phyloP scores from a whole-genome alignment of 2,329 filamentous ascomycete genomes.

The Aureobasidium namibiae region DNA sequence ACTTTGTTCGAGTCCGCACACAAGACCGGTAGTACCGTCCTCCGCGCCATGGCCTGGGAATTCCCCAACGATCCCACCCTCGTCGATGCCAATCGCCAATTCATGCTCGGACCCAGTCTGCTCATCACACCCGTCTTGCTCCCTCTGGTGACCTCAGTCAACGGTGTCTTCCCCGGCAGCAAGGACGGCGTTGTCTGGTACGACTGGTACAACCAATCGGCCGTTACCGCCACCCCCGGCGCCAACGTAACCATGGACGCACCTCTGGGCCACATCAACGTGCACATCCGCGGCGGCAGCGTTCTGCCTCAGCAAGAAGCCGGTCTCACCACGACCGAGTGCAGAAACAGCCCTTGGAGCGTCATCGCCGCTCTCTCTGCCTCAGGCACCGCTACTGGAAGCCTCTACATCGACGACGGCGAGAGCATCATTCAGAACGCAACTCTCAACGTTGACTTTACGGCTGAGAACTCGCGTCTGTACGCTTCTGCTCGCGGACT shows the following conservation, averaged over 20 bases:
- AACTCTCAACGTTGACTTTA: slow-evolving; percentile 49
- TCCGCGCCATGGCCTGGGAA: slow-evolving; percentile 67
- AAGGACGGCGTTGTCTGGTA: slow-evolving; percentile 59
- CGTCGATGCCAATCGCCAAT: slow-evolving; percentile 60
- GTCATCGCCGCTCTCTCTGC: slow-evolving; percentile 54
- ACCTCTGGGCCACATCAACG: slow-evolving; percentile 60
- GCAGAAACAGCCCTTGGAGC: slow-evolving; percentile 57
- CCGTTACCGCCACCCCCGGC: slow-evolving; percentile 43
- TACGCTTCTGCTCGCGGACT: slow-evolving; percentile 42
- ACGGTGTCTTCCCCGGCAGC: slow-evolving; percentile 62
- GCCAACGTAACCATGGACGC: slow-evolving; percentile 54
- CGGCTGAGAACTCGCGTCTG: slow-evolving; percentile 38
- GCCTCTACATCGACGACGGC: slow-evolving; percentile 67
- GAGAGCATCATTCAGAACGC: slow-evolving; percentile 53
- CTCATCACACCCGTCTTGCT: slow-evolving; percentile 61
- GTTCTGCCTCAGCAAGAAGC: slow-evolving; percentile 62
- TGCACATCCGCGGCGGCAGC: slow-evolving; percentile 60
- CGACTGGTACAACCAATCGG: slow-evolving; percentile 66
- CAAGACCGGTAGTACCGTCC: slow-evolving; percentile 57
- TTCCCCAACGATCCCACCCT: slow-evolving; percentile 64
- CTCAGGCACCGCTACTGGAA: slow-evolving; percentile 49
- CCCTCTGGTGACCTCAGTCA: slow-evolving; percentile 52
- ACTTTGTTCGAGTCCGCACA: slow-evolving; percentile 62
- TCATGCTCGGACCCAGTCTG: slow-evolving; percentile 59
- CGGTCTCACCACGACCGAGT: slow-evolving; percentile 57